Conservation (phyloP, 352 stramenopile genomes). For the Globisporangium middletonii region DNA sequence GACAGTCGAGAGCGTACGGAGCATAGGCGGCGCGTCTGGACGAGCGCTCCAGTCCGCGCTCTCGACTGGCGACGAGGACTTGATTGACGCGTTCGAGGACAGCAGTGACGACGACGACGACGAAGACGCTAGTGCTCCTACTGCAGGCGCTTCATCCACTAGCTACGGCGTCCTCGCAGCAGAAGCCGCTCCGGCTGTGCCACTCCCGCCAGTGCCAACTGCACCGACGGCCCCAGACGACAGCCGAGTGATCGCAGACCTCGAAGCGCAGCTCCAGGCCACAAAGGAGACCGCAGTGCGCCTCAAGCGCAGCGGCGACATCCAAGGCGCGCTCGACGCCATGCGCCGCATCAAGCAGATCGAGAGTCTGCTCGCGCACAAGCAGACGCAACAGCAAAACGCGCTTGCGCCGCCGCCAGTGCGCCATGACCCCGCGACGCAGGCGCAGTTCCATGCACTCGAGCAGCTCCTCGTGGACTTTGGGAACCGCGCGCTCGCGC, state of each 20-base stretch:
- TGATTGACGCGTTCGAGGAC: constrained; percentile 72
- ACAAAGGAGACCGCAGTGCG: constrained; percentile 34
- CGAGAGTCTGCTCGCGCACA: constrained; percentile 49
- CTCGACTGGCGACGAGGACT: constrained; percentile 46
- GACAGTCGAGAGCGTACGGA: too few species aligned
- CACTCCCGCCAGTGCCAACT: background rate
- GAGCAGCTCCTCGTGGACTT: constrained; percentile 63
- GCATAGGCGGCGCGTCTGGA: too few species aligned
- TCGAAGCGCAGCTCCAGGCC: constrained; percentile 37
- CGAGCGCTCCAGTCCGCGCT: background rate
- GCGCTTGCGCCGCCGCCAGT: background rate
- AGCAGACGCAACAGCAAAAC: constrained; percentile 14
- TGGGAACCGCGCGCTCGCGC: constrained; percentile 40
- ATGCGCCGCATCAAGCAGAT: constrained; percentile 74
- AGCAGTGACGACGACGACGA: constrained; percentile 25
- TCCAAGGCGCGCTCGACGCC: constrained; percentile 50
- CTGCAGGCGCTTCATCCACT: background rate
- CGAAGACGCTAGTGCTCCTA: constrained; percentile 5
- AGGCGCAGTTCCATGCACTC: constrained; percentile 45
- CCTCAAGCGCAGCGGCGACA: constrained; percentile 51
- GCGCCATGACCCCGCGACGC: constrained; percentile 11
- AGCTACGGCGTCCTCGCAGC: constrained; percentile 2
- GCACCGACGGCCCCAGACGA: background rate
- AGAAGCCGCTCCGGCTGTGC: background rate
- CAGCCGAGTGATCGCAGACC: constrained; percentile 17